Evolutionary conservation across 148 eudicot species (phyloP), one percentile per base, ranked within the genome.

Genomic region (Vaccinium myrtillus): DNA sequence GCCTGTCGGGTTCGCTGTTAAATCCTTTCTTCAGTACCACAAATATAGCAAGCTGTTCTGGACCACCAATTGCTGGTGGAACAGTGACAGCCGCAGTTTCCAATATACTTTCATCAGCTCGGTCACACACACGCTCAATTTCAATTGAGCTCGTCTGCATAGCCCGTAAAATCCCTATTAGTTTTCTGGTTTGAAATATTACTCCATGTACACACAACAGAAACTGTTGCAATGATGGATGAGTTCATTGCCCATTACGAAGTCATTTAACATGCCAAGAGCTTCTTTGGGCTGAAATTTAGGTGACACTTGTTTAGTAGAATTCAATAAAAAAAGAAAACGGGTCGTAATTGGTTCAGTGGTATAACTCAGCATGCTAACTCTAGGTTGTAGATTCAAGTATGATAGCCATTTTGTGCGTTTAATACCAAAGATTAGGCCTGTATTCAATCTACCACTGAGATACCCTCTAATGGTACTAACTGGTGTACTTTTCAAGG

Each of bases 41-140:
- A 88, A 91, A 95, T 77, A 94, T 83, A 55, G 90, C 93, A 75
- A 96, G 88, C 89, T 83, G 83, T 87, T 96, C 99, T 19, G 98
- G 99, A 83, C 99, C 99, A 63, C 99, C 99, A 79, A 83, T 85
- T 51, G 90, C 81, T 36, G 98, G 95, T 21, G 93, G 85, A 75
- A 82, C 90, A 50, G 98, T 91, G 46, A 96, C 91, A 27, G 99
- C 99, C 50, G 98, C 99, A 51, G 96, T 94, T 89, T 96, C 99
- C 83, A 92, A 32, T 69, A 96, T 80, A 82, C 92, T 87, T 80
- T 89, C 91, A 89, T 95, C 95, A 77, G 91, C 96, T 75, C 63
- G 86, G 85, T 95, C 88, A 90, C 99, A 96, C 11, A 94, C 94
- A 71, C 96, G 93, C 87, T 96, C 99, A 3, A 96, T 96, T 86